Conservation (phyloP, 805 yeast genomes). For the Metschnikowia peoriensis region DNA sequence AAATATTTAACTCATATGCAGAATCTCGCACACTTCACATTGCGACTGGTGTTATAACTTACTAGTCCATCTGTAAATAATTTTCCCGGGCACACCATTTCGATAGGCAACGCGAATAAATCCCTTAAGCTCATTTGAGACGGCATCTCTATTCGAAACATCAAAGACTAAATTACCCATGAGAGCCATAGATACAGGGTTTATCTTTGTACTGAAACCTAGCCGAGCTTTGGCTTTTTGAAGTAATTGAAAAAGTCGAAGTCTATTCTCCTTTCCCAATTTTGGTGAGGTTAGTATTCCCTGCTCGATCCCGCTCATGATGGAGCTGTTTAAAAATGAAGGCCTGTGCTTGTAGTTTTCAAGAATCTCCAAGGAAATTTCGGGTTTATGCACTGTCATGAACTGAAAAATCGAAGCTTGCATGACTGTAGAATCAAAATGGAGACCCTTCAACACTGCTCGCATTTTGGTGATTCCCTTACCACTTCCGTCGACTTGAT, state of each 20-base stretch:
- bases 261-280: conserved; percentile 17
- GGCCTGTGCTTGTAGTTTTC: conserved; percentile 21
- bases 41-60: neutral
- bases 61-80: conserved; percentile 5
- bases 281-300: conserved; percentile 27
- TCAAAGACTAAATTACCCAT: conserved; percentile 15
- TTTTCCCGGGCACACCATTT: conserved; percentile 8
- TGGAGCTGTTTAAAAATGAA: conserved; percentile 17
- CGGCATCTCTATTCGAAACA: conserved; percentile 12
- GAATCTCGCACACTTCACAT: no score
- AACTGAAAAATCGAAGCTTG: conserved; percentile 23
- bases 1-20: no score
- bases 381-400: conserved; percentile 29
- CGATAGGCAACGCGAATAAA: conserved; percentile 8
- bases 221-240: conserved; percentile 16
- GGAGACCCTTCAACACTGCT: conserved; percentile 18
- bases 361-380: conserved; percentile 25
- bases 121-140: conserved; percentile 16
- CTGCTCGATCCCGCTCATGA: conserved; percentile 23
- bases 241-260: conserved; percentile 21
- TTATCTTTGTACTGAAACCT: conserved; percentile 19
- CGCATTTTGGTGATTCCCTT: conserved; percentile 21
- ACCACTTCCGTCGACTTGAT: conserved; percentile 8
- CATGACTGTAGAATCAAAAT: conserved; percentile 13
- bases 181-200: conserved; percentile 10